A percentile compares a stretch with the other conserved stretches of the same genome.
These are phyloP conservation scores for Ascobolus immersus DNA, from an alignment of 495 filamentous ascomycete genomes.

Conservation along the genomic window DNA sequence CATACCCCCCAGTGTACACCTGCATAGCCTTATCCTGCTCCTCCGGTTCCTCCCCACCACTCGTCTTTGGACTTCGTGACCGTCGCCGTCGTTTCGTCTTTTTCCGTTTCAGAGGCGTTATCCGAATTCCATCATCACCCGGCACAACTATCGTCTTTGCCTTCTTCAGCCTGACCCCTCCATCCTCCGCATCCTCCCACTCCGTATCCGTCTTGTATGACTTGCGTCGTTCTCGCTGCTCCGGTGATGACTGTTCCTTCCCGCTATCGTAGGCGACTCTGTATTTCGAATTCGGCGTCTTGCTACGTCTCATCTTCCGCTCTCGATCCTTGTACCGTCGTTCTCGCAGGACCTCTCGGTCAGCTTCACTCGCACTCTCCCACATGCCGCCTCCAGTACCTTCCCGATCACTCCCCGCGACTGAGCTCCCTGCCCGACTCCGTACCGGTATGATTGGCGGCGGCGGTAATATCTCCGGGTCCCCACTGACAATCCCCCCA, in stretches of 20 bases:
- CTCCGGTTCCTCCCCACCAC: too few relatives aligned
- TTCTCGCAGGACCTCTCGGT: conserved; percentile 2
- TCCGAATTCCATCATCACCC: too few relatives aligned
- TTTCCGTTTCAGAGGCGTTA: too few relatives aligned
- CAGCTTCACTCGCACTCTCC: neutral
- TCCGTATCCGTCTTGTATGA: conserved; percentile 11
- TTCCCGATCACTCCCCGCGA: neutral
- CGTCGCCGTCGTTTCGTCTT: too few relatives aligned
- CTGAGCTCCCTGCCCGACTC: neutral
- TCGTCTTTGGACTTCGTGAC: too few relatives aligned
- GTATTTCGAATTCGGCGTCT: too few relatives aligned
- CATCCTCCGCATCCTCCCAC: conserved; percentile 8
- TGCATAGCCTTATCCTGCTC: too few relatives aligned
- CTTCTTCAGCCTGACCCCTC: neutral
- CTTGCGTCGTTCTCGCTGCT: conserved; percentile 10
- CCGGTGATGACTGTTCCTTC: conserved; percentile 1
- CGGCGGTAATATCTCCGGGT: conserved; percentile 8
- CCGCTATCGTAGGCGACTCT: too few relatives aligned
- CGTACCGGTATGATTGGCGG: conserved; percentile 6
- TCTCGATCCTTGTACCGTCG: conserved; percentile 13
- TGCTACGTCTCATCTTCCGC: conserved; percentile 13
- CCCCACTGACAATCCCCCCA: conserved; percentile 14
- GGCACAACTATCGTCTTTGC: too few relatives aligned
- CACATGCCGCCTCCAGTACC: neutral
- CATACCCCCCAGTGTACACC: too few relatives aligned